Evolutionary conservation across 306 rosid species (phyloP), one percentile per base, ranked within the genome.

Genomic region (Sophora flavescens): DNA sequence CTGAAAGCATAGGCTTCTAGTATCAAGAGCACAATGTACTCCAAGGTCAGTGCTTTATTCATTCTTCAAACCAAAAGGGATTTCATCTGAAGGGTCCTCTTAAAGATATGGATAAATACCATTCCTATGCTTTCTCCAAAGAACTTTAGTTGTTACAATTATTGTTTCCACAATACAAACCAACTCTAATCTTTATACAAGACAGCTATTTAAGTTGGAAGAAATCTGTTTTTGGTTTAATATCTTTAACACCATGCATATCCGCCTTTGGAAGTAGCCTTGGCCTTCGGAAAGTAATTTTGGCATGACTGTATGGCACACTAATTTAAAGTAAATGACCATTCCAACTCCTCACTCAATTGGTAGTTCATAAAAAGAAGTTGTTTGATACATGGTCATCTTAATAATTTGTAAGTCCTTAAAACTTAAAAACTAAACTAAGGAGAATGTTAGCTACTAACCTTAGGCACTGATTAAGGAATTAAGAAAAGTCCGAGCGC

Each of bases 201-300:
- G 22, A 12, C 13, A 22, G 72, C 26, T 68, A 68, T 69, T 69
- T 36, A 63, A 38, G 45, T 33, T 33, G 48, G 35, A 69, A 69
- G 59, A 50, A 7, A 2, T 51, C 41, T 69, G 26, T 33, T n/a
- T 50, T 50, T 9, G n/a, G 71, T 42, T 44, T 65, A 17, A 42
- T 65, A 11, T 51, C 10, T 15, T 69, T 69, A 4, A 14, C 17
- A 35, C 4, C 16, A 11, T 50, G 60, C 38, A 52, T 44, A 39
- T 28, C 8, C 59, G 22, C 22, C 22, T 22, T 22, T 22, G 22
- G 22, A 22, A 22, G 22, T 22, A 22, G 22, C 22, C 1, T 22
- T 22, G 22, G 22, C 1, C 22, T 22, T 22, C 22, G 22, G 22
- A 22, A 22, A 22, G 22, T 22, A 22, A 22, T 22, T 22, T 22